Evolutionary conservation across 2,329 filamentous ascomycete species (phyloP).

Genomic region (Calonectria honghensis): DNA sequence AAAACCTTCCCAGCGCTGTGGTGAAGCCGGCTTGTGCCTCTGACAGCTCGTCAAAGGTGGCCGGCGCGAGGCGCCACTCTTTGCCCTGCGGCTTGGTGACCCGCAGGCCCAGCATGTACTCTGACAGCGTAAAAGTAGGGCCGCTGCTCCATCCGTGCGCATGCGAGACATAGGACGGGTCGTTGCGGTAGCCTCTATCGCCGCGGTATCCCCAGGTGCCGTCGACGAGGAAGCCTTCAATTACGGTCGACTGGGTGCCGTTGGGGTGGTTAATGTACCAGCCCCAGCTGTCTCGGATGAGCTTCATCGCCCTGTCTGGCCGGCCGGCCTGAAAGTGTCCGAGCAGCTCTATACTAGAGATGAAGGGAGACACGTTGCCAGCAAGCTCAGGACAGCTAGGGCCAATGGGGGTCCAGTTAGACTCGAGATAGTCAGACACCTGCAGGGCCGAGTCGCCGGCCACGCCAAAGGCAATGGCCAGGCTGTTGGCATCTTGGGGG

Average conservation of each 20-base stretch:
- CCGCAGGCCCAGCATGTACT: slow-evolving; percentile 65
- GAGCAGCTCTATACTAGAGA: slow-evolving; percentile 5
- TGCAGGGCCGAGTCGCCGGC: neutral
- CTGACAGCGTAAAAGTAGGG: slow-evolving; percentile 67
- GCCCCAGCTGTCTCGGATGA: slow-evolving; percentile 75
- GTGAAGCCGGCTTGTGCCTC: slow-evolving; percentile 7
- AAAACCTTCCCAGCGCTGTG: slow-evolving; percentile 10
- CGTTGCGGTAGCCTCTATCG: slow-evolving; percentile 68
- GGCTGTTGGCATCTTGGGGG: slow-evolving; percentile 19
- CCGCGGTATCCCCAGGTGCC: slow-evolving; percentile 75
- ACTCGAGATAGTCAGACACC: slow-evolving; percentile 10
- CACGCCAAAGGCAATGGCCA: slow-evolving; percentile 16
- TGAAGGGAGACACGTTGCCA: slow-evolving; percentile 5
- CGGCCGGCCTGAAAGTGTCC: slow-evolving; percentile 58
- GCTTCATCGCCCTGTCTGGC: slow-evolving; percentile 70
- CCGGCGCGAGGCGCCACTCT: slow-evolving; percentile 3
- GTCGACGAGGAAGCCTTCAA: slow-evolving; percentile 75
- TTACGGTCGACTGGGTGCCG: slow-evolving; percentile 74
- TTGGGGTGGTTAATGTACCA: slow-evolving; percentile 75
- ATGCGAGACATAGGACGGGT: slow-evolving; percentile 68
- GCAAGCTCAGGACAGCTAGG: neutral
- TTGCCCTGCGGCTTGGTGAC: slow-evolving; percentile 1
- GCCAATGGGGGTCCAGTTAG: slow-evolving; percentile 13
- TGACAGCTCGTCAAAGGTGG: slow-evolving; percentile 10
- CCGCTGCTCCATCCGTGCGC: slow-evolving; percentile 71